phyloP scores from a whole-genome alignment of 1,284 basidiomycete genomes.

The Microbotryum scabiosae region DNA sequence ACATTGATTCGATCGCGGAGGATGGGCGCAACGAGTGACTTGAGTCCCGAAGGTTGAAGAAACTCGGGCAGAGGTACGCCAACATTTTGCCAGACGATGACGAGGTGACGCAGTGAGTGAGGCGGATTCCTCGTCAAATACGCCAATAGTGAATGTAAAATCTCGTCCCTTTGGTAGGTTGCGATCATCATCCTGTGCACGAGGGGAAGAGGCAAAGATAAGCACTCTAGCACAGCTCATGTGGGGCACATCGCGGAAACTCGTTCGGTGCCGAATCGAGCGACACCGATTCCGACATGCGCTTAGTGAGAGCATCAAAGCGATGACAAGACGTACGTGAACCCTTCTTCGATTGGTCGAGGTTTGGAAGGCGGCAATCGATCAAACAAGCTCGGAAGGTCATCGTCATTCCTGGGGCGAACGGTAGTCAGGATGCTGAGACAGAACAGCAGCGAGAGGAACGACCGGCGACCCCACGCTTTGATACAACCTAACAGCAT shows the following conservation, averaged over 20 bases:
- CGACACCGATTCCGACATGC: neutral
- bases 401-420: no score
- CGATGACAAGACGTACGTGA: constrained; percentile 9
- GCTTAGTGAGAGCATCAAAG: neutral
- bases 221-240: no score
- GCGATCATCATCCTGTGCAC: constrained; percentile 28
- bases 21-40: neutral
- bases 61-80: constrained; percentile 16
- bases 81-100: constrained; percentile 32
- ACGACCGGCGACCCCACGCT: no score
- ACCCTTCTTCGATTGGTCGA: constrained; percentile 7
- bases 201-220: neutral
- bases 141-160: constrained; percentile 14
- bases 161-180: constrained; percentile 25
- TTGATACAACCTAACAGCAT: no score
- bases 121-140: constrained; percentile 25
- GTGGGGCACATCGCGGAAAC: no score
- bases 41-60: constrained; percentile 11
- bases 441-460: no score
- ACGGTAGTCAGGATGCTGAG: no score
- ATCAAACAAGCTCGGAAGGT: no score
- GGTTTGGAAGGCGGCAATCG: no score
- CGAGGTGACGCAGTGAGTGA: constrained; percentile 22
- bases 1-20: constrained; percentile 7
- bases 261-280: neutral